phyloP scores from a whole-genome alignment of 495 filamentous ascomycete species.

The Penicillium herquei region DNA sequence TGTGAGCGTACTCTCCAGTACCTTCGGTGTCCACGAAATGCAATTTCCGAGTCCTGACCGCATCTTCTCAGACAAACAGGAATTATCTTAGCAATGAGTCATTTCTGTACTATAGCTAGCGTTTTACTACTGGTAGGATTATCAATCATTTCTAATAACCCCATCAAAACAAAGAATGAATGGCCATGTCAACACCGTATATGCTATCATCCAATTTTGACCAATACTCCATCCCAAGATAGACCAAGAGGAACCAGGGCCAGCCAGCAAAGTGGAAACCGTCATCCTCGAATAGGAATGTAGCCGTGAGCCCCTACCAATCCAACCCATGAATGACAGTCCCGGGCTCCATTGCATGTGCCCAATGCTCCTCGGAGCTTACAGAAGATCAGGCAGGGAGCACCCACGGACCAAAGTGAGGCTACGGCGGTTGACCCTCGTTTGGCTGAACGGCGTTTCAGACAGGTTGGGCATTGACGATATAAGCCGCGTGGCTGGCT shows the following conservation, averaged over 20 bases:
- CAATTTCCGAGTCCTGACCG: no score
- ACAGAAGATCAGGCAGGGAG: constrained; percentile 20
- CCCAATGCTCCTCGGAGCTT: constrained; percentile 11
- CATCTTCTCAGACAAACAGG: no score
- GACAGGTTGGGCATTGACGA: constrained; percentile 19
- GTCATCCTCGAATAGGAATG: constrained; percentile 6
- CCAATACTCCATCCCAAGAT: background rate
- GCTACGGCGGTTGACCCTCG: constrained; percentile 9
- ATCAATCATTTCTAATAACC: no score
- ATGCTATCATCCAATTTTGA: background rate
- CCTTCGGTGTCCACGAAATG: no score
- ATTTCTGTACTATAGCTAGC: no score
- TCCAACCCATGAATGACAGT: background rate
- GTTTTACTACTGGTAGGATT: no score
- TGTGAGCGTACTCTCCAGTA: no score
- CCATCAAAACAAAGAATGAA: background rate
- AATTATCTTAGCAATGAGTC: no score
- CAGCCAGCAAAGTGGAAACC: constrained; percentile 4
- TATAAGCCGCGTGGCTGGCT: constrained; percentile 3
- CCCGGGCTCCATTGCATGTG: constrained; percentile 5
- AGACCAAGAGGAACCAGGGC: background rate
- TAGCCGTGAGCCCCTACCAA: constrained; percentile 5
- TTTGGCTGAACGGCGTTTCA: constrained; percentile 12
- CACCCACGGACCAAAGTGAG: constrained; percentile 16
- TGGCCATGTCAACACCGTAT: background rate